Evolutionary conservation across 2,329 filamentous ascomycete species (phyloP).

Genomic region (Byssochlamys sp.): DNA sequence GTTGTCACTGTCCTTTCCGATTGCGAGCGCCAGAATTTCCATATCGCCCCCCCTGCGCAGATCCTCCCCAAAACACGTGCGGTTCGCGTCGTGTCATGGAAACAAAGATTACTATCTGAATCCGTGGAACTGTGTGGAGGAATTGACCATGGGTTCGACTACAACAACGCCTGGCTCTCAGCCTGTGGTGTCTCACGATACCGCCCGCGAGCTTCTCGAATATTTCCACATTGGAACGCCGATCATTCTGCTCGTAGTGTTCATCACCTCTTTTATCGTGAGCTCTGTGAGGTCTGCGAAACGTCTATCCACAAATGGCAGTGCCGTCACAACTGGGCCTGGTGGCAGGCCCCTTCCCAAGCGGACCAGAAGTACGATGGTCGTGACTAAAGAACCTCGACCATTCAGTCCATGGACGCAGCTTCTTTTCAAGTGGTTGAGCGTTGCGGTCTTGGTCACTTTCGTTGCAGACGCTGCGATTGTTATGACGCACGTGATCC

Average conservation of each 20-base stretch:
- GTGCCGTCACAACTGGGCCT: constrained; percentile 57
- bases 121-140: constrained; percentile 13
- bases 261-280: constrained; percentile 52
- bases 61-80: neutral
- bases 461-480: constrained; percentile 66
- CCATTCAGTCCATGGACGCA: constrained; percentile 60
- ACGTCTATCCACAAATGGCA: constrained; percentile 36
- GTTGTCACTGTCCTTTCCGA: neutral
- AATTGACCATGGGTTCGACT: constrained; percentile 5
- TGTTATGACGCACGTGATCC: constrained; percentile 65
- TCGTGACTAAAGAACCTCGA: constrained; percentile 39
- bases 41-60: neutral
- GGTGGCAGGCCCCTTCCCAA: constrained; percentile 80
- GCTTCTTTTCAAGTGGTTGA: constrained; percentile 65
- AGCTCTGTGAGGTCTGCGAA: constrained; percentile 50
- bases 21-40: neutral
- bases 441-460: constrained; percentile 59
- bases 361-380: constrained; percentile 43
- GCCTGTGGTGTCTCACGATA: constrained; percentile 10
- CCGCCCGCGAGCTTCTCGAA: constrained; percentile 35
- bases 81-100: constrained; percentile 5
- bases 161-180: constrained; percentile 3
- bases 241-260: constrained; percentile 55
- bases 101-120: constrained; percentile 4
- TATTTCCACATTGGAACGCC: constrained; percentile 52